Conservation (phyloP, 116 monocot genomes). For the Iris pallida region DNA sequence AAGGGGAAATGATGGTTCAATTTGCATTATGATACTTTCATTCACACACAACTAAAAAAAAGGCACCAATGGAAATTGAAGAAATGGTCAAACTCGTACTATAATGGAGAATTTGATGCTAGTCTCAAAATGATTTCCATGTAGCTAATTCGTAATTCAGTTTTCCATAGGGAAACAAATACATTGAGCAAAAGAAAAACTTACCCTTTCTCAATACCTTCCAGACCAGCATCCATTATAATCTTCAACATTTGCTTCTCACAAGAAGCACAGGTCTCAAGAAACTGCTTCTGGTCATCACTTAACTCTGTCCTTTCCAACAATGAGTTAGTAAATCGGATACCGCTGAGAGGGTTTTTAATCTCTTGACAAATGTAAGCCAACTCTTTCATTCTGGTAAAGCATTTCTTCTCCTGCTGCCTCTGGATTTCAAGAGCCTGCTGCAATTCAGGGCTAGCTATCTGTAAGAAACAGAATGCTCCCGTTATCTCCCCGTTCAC, state of each 20-base stretch:
- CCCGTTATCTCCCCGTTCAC: slow-evolving; percentile 60
- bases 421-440: slow-evolving; percentile 69
- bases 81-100: too few species aligned
- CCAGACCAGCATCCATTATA: slow-evolving; percentile 45
- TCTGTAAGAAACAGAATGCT: slow-evolving; percentile 82
- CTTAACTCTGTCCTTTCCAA: slow-evolving; percentile 58
- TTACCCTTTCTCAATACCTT: slow-evolving; percentile 63
- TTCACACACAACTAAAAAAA: too few species aligned
- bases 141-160: too few species aligned
- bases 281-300: slow-evolving; percentile 81
- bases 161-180: not conserved
- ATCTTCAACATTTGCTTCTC: slow-evolving; percentile 75
- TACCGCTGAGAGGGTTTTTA: slow-evolving; percentile 69
- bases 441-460: slow-evolving; percentile 68
- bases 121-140: too few species aligned
- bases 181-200: slow-evolving; percentile 1
- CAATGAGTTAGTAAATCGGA: slow-evolving; percentile 53
- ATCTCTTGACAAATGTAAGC: slow-evolving; percentile 79
- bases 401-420: slow-evolving; percentile 62
- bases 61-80: too few species aligned
- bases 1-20: too few species aligned
- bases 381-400: slow-evolving; percentile 66
- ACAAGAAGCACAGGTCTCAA: slow-evolving; percentile 61
- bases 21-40: too few species aligned
- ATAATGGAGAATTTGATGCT: too few species aligned